phyloP scores from a whole-genome alignment of 257 asterid species.

The Rauvolfia tetraphylla region DNA sequence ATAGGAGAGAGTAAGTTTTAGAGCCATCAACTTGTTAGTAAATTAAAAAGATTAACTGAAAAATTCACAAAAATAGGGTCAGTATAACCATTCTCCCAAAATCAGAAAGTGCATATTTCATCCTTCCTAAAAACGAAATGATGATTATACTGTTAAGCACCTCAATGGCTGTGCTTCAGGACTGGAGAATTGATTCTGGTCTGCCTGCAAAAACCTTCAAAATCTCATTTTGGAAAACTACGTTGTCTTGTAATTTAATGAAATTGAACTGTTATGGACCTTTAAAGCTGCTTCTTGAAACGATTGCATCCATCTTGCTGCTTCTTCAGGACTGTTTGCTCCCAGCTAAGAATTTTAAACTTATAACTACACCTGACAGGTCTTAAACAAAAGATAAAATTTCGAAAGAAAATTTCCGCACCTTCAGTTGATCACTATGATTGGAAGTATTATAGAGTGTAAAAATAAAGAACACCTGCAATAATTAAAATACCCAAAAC shows the following conservation, averaged over 20 bases:
- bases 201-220: constrained; percentile 48
- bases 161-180: constrained; percentile 54
- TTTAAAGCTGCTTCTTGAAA: constrained; percentile 81
- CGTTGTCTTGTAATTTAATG: constrained; percentile 12
- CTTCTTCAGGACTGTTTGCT: constrained; percentile 98
- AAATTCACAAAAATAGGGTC: background rate
- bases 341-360: constrained; percentile 61
- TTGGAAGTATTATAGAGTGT: constrained; percentile 81
- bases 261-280: constrained; percentile 42
- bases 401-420: constrained; percentile 30
- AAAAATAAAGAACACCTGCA: constrained; percentile 82
- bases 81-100: constrained; percentile 1
- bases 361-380: constrained; percentile 6
- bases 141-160: constrained; percentile 28
- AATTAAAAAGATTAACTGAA: background rate
- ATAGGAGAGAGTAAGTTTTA: background rate
- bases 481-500: constrained; percentile 11
- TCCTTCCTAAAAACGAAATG: constrained; percentile 7
- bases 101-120: constrained; percentile 1
- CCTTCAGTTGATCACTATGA: constrained; percentile 91
- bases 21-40: background rate
- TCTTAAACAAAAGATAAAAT: constrained; percentile 17
- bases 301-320: constrained; percentile 92
- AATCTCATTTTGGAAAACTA: constrained; percentile 32
- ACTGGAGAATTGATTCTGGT: constrained; percentile 49